Evolutionary conservation across 805 yeast genomes (phyloP), one percentile per base, ranked within the genome.

Genomic region (Saturnispora mendoncae): DNA sequence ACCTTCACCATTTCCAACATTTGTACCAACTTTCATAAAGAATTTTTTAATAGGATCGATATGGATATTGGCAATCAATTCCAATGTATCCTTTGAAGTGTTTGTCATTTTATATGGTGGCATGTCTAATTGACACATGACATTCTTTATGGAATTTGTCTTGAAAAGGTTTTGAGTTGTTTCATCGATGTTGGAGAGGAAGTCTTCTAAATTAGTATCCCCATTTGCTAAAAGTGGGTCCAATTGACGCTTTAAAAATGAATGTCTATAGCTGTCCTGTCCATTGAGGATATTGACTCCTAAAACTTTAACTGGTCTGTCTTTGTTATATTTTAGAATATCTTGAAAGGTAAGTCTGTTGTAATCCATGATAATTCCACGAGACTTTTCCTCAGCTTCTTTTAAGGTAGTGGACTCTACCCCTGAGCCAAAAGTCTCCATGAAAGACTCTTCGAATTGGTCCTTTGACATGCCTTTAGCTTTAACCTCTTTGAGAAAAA

Each of bases 1-100:
- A 24, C 97, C 98, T 65, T 92, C 97, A 25, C 95, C 95, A 56
- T 92, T 90, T 2, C 97, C 97, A 6, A 92, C 75, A 59, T 87
- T 88, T 2, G 97, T 92, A 4, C 99, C 99, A 1, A 97, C 84
- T 52, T 83, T 84, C 40, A 94, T 88, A 45, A 74, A 71, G 51
- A 87, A 82, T 49, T 73, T 71, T 51, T 85, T 85, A 4, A 72
- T 72, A 0, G 90, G 88, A 4, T 68, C 43, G 6, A 63, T 21
- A n/a, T 53, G 50, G 33, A 63, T 38, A 38, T 51, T 53, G 1
- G 63, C 48, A 4, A 55, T 43, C 6, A 62, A 31, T 18, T 62
- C 57, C 6, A 60, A 35, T 6, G 43, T 27, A 35, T 47, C 50
- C 6, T 4, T 27, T 14, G 38, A 19, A 4, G 57, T 53, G 32